Evolutionary conservation across 495 filamentous ascomycete genomes (phyloP).

Genomic region (Neurospora sp.): DNA sequence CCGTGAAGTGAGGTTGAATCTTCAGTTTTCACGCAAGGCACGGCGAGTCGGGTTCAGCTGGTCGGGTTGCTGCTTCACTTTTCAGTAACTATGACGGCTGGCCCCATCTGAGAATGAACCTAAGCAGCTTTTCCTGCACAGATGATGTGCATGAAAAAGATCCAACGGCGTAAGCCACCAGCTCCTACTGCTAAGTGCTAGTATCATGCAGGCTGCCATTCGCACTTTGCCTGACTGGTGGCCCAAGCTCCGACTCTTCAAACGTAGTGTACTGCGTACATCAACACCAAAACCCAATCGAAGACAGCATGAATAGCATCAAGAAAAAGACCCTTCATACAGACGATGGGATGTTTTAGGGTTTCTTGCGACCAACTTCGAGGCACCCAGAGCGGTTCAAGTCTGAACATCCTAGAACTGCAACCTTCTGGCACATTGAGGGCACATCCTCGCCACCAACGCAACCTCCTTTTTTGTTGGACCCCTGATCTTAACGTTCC

Average conservation of each 20-base stretch:
- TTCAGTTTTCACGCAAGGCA: not conserved
- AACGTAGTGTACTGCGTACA: not conserved
- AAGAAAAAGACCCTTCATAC: not conserved
- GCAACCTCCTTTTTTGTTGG: not conserved
- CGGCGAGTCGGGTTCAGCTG: not conserved
- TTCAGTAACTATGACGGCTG: not conserved
- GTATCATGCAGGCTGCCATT: not conserved
- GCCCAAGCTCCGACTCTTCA: not conserved
- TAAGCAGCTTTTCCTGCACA: not conserved
- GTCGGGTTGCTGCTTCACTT: not conserved
- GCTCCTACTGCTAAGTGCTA: not conserved
- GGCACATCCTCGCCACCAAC: not conserved
- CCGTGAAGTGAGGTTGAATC: not conserved
- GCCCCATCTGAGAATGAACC: not conserved
- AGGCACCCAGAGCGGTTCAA: not conserved
- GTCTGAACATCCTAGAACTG: not conserved
- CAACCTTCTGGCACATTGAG: not conserved
- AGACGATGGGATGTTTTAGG: not conserved
- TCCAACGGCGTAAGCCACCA: not conserved
- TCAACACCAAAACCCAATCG: not conserved
- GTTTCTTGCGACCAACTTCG: not conserved
- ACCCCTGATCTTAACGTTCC: not conserved
- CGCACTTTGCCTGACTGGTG: not conserved
- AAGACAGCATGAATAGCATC: not conserved
- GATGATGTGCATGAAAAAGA: not conserved